Evolutionary conservation across 2,329 filamentous ascomycete species (phyloP), one percentile per base, ranked within the genome.

Genomic region (Simplicillium sp.): DNA sequence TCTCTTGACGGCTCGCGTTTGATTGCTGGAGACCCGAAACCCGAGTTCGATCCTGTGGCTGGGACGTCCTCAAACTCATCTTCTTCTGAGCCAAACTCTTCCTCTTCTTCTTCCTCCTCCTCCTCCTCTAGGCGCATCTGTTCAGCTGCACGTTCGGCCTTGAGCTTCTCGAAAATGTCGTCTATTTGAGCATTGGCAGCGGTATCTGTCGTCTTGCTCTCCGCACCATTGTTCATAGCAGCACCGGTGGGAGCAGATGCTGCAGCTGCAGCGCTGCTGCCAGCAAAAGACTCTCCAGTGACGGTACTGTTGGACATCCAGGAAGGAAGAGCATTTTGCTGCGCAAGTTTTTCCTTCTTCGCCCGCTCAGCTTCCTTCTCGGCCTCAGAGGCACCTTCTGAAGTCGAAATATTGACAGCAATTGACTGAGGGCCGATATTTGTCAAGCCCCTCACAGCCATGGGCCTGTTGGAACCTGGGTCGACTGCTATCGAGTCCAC

Each of bases 291-390:
- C 44, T 78, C 71, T 38, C 77, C 77, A 4, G 71, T 78, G 37
- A 86, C 73, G 2, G 82, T 86, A 46, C 80, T 84, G 42, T 81
- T 75, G 1, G 78, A 76, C 62, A 86, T 84, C 80, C 83, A 87
- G 8, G 71, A 64, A 2, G 83, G 83, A 45, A 87, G 61, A 7
- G 77, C 79, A 54, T 87, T 87, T 54, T 85, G 79, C 49, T 70
- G 67, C 2, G 79, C 76, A 46, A 80, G 68, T 57, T 77, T 76
- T 53, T 82, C 80, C 54, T 80, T 82, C 36, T 72, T 70, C n/a
- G 70, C 73, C 43, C 72, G 68, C 52, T 84, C 81, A 29, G 76
- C 77, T 29, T 75, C 74, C 55, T 75, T 75, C 51, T 84, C 79
- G 38, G 80, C 81, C 49, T 82, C 80, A 11, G 77, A 76, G 6